Conservation (phyloP, 345 rosid species). For the Eucalyptus tenuipes region DNA sequence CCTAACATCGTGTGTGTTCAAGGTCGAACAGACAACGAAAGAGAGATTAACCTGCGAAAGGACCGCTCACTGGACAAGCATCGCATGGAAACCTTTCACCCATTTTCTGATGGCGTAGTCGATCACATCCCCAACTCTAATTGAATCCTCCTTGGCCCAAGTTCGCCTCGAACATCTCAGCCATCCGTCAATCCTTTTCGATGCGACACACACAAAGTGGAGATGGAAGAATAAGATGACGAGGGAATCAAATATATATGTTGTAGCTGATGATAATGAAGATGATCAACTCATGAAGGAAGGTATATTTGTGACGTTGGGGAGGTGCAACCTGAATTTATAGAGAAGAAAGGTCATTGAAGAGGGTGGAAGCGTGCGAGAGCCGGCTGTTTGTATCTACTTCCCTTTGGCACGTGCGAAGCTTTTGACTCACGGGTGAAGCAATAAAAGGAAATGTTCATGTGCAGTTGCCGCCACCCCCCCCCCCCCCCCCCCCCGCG, state of each 20-base stretch:
- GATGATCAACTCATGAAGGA: not conserved
- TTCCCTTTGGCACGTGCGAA: conserved; percentile 5
- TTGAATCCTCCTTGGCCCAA: not conserved
- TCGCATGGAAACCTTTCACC: conserved; percentile 49
- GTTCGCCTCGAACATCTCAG: not conserved
- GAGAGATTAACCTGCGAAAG: conserved; percentile 16
- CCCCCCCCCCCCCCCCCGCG: no score
- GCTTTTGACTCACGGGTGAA: conserved; percentile 23
- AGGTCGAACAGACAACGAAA: conserved; percentile 61
- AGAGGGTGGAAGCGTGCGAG: not conserved
- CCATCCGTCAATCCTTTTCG: not conserved
- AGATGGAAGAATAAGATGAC: not conserved
- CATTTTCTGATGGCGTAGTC: not conserved
- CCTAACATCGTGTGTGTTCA: not conserved
- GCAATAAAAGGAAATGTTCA: not conserved
- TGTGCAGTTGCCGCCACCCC: not conserved
- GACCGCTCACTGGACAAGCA: conserved; percentile 30
- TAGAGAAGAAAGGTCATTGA: not conserved
- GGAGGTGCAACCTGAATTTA: not conserved
- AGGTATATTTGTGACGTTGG: not conserved
- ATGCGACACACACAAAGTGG: not conserved
- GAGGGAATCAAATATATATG: not conserved
- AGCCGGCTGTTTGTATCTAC: not conserved
- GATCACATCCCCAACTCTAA: not conserved
- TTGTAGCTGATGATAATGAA: not conserved